Evolutionary conservation across 2,329 filamentous ascomycete genomes (phyloP).

Genomic region (Fusarium tricinctum): DNA sequence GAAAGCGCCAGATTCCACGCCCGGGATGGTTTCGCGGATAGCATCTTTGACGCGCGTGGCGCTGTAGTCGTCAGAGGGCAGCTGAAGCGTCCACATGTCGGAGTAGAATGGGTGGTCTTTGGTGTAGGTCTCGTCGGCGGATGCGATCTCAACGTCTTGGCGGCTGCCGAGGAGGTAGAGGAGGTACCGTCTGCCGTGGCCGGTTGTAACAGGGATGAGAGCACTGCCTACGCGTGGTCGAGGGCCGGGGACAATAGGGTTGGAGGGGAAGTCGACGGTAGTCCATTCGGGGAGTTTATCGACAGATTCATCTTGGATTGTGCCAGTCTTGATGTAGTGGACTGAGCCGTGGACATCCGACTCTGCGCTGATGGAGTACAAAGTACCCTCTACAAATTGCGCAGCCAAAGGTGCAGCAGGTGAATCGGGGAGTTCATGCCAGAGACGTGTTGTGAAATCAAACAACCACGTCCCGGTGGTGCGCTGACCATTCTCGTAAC

Average conservation of each 20-base stretch:
- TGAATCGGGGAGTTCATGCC: constrained; percentile 27
- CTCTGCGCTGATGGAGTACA: constrained; percentile 38
- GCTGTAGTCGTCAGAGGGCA: constrained; percentile 27
- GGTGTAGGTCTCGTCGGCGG: constrained; percentile 14
- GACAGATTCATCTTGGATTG: constrained; percentile 20
- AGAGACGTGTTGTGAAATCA: constrained; percentile 30
- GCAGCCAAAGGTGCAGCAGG: constrained; percentile 21
- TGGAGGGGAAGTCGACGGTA: constrained; percentile 36
- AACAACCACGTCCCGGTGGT: constrained; percentile 37
- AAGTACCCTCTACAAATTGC: constrained; percentile 33
- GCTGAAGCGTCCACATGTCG: constrained; percentile 41
- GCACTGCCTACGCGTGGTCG: constrained; percentile 39
- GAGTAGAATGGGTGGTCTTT: constrained; percentile 38
- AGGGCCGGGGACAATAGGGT: constrained; percentile 29
- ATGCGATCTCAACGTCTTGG: constrained; percentile 19
- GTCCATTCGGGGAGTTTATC: constrained; percentile 17
- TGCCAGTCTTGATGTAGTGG: constrained; percentile 26
- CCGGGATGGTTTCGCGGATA: constrained; percentile 27
- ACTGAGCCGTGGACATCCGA: constrained; percentile 35
- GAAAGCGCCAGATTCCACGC: constrained; percentile 32
- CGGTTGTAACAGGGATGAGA: constrained; percentile 29
- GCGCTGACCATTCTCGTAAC: constrained; percentile 13
- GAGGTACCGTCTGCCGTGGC: constrained; percentile 31
- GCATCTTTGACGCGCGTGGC: constrained; percentile 32
- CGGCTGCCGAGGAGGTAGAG: constrained; percentile 41